Evolutionary conservation across 1,139 yeast genomes (phyloP).

Genomic region (Komagataea norvegica): DNA sequence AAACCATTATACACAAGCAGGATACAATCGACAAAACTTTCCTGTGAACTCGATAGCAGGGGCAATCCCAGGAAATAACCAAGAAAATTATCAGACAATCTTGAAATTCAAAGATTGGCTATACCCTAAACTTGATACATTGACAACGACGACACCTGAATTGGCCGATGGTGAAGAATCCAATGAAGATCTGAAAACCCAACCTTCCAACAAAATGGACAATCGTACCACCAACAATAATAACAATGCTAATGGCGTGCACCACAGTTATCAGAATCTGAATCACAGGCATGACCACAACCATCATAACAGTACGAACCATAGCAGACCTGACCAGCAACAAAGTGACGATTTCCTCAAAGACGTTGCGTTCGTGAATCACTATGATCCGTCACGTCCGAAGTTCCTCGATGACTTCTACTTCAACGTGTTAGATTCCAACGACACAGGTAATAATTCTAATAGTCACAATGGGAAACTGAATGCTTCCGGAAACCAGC

Average conservation of each 20-base stretch:
- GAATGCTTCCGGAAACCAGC: neutral
- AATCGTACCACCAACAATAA: neutral
- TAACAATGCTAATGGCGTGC: too few species aligned
- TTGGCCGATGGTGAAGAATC: too few species aligned
- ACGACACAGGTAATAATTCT: neutral
- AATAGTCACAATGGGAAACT: too few species aligned
- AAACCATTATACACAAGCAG: too few species aligned
- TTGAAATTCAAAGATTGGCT: conserved; percentile 25
- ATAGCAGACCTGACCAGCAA: neutral
- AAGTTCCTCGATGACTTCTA: conserved; percentile 22
- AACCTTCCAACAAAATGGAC: too few species aligned
- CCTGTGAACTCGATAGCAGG: too few species aligned
- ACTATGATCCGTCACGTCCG: conserved; percentile 11
- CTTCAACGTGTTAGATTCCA: conserved; percentile 16
- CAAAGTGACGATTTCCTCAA: conserved; percentile 16
- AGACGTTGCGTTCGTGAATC: conserved; percentile 16
- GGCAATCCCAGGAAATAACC: conserved; percentile 6
- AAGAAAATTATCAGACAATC: conserved; percentile 18
- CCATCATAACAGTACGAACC: too few species aligned
- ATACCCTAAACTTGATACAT: conserved; percentile 17
- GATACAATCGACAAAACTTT: too few species aligned
- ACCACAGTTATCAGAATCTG: too few species aligned
- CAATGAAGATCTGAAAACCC: neutral
- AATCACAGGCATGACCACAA: too few species aligned
- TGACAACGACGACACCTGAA: too few species aligned